A percentile compares a stretch with the other conserved stretches of the same genome.
Conservation (phyloP, 768 basidiomycete genomes). For the Tubosaeta brunneosetosa region DNA sequence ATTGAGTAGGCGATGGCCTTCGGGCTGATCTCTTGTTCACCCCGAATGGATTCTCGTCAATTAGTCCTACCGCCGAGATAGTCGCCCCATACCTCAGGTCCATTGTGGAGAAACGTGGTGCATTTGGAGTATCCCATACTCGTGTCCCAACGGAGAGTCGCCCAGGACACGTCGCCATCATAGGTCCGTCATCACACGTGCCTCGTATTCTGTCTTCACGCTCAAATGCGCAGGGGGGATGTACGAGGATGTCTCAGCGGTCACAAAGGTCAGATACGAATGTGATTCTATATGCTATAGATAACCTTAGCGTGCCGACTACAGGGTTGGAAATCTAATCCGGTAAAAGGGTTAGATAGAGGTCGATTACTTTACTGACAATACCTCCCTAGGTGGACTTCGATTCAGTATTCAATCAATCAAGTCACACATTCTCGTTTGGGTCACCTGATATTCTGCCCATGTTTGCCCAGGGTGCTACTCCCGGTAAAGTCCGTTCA, state of each 20-base stretch:
- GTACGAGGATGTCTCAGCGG: conserved; percentile 88
- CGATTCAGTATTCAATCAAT: conserved; percentile 85
- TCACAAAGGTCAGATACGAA: conserved; percentile 58
- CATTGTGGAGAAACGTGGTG: conserved; percentile 61
- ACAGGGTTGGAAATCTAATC: conserved; percentile 85
- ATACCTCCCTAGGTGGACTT: conserved; percentile 51
- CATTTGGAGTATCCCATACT: conserved; percentile 82
- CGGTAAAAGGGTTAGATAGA: conserved; percentile 37
- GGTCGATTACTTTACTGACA: neutral
- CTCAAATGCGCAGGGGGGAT: conserved; percentile 58
- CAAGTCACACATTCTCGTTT: conserved; percentile 72
- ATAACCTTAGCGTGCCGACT: conserved; percentile 1
- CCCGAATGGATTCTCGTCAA: conserved; percentile 50
- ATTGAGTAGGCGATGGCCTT: conserved; percentile 65
- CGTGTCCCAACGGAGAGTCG: conserved; percentile 84
- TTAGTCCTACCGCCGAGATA: conserved; percentile 49
- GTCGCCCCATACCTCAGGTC: conserved; percentile 74
- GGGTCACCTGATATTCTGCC: conserved; percentile 87
- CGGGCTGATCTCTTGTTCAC: conserved; percentile 77
- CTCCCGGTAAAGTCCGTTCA: conserved; percentile 60
- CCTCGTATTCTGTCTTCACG: conserved; percentile 1
- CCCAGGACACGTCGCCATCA: conserved; percentile 86
- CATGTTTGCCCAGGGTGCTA: conserved; percentile 78
- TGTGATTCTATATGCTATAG: neutral
- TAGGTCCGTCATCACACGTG: conserved; percentile 42